Evolutionary conservation across 805 yeast genomes (phyloP).

Genomic region (Priceomyces medius): DNA sequence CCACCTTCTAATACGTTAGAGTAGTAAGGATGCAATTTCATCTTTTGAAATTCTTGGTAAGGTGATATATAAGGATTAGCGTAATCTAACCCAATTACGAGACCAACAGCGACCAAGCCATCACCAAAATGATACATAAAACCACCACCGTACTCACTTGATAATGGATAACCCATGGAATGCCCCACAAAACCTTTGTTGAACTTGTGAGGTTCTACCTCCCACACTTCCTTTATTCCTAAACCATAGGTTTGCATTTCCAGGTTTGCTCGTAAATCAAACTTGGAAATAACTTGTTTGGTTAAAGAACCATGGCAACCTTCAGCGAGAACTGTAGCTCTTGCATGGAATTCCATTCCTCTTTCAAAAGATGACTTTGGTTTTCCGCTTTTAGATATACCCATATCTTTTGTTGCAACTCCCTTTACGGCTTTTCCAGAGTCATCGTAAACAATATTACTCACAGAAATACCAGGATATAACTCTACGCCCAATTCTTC

Average conservation of each 20-base stretch:
- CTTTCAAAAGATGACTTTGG: slow-evolving; percentile 87
- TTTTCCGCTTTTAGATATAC: slow-evolving; percentile 68
- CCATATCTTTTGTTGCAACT: slow-evolving; percentile 93
- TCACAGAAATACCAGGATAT: slow-evolving; percentile 86
- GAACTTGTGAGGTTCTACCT: slow-evolving; percentile 80
- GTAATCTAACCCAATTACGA: slow-evolving; percentile 94
- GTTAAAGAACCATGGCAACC: slow-evolving; percentile 98
- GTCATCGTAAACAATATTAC: slow-evolving; percentile 64
- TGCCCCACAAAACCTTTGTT: slow-evolving; percentile 80
- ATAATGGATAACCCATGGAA: slow-evolving; percentile 84
- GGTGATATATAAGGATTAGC: slow-evolving; percentile 94
- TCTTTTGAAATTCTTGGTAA: slow-evolving; percentile 89
- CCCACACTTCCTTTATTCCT: slow-evolving; percentile 97
- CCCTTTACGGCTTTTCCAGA: slow-evolving; percentile 66
- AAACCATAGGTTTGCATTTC: slow-evolving; percentile 90
- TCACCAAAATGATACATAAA: slow-evolving; percentile 97
- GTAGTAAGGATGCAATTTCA: slow-evolving; percentile 91
- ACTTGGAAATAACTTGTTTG: slow-evolving; percentile 71
- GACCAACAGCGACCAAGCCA: slow-evolving; percentile 84
- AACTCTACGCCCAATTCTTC: slow-evolving; percentile 92
- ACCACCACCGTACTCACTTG: slow-evolving; percentile 87
- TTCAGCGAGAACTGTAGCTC: slow-evolving; percentile 87
- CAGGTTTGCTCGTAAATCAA: slow-evolving; percentile 59
- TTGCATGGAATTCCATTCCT: slow-evolving; percentile 95
- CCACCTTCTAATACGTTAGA: slow-evolving; percentile 77